These are phyloP conservation scores for Myochromella boudieri DNA, from an alignment of 768 basidiomycete genomes.

Conservation along the genomic window DNA sequence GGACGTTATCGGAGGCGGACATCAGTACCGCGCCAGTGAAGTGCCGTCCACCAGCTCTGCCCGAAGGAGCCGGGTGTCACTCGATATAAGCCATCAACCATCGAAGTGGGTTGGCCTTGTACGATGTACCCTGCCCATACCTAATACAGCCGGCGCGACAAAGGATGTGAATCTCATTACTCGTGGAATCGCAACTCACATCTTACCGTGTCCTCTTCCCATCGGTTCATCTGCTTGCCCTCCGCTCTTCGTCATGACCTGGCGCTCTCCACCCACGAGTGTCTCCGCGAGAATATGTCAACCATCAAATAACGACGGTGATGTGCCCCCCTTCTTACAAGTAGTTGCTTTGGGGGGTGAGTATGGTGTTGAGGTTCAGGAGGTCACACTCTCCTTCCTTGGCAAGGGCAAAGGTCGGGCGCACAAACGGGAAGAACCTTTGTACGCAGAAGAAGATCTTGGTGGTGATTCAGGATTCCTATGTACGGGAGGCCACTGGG, in stretches of 20 bases:
- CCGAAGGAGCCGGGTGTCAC: conserved; percentile 39
- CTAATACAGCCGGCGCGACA: conserved; percentile 26
- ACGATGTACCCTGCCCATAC: conserved; percentile 45
- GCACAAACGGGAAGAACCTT: conserved; percentile 39
- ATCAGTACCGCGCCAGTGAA: conserved; percentile 22
- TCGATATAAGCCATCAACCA: conserved; percentile 26
- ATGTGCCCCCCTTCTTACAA: conserved; percentile 54
- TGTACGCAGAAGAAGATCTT: conserved; percentile 59
- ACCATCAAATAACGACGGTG: conserved; percentile 23
- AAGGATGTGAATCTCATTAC: conserved; percentile 64
- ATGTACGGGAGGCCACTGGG: conserved; percentile 52
- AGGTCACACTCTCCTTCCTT: conserved; percentile 56
- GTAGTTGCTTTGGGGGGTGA: conserved; percentile 63
- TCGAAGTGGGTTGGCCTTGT: conserved; percentile 52
- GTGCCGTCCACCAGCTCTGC: conserved; percentile 19
- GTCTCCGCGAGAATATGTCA: conserved; percentile 53
- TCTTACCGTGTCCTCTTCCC: conserved; percentile 69
- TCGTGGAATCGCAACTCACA: conserved; percentile 65
- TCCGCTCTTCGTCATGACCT: conserved; percentile 55
- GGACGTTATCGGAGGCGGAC: conserved; percentile 36
- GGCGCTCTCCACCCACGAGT: conserved; percentile 58
- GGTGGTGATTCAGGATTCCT: conserved; percentile 66
- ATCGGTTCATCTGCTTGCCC: conserved; percentile 40
- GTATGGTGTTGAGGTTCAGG: conserved; percentile 73
- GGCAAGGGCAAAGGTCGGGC: conserved; percentile 48